Conservation (phyloP, 495 filamentous ascomycete species). For the Chaetomium tenue region DNA sequence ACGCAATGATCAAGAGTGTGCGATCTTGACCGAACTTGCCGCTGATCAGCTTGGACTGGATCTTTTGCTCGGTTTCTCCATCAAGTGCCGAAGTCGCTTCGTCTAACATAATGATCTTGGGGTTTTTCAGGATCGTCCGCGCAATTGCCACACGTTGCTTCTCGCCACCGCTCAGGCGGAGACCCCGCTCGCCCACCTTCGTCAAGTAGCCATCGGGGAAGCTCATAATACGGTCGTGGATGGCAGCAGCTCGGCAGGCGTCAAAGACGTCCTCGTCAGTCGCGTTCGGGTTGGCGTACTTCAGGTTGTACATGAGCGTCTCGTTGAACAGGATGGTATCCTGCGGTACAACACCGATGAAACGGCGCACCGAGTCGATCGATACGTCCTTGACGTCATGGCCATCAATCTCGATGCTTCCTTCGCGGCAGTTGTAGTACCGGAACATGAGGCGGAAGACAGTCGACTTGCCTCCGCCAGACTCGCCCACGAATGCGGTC, state of each 20-base stretch:
- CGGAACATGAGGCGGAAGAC: conserved; percentile 95
- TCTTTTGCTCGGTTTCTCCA: conserved; percentile 93
- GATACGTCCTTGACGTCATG: conserved; percentile 80
- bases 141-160: conserved; percentile 98
- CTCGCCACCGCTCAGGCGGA: conserved; percentile 90
- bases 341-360: conserved; percentile 95
- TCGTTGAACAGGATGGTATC: conserved; percentile 98
- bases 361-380: conserved; percentile 85
- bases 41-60: conserved; percentile 80
- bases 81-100: conserved; percentile 96
- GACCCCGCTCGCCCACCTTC: conserved; percentile 90
- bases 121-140: conserved; percentile 92
- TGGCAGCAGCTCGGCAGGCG: conserved; percentile 89
- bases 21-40: conserved; percentile 75
- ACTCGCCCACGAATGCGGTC: conserved; percentile 93
- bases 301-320: conserved; percentile 91
- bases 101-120: conserved; percentile 91
- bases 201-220: conserved; percentile 93
- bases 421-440: conserved; percentile 80
- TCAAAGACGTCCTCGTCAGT: conserved; percentile 83
- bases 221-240: conserved; percentile 90
- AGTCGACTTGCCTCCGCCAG: conserved; percentile 94
- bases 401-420: conserved; percentile 79
- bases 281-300: conserved; percentile 84
- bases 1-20: conserved; percentile 69